Evolutionary conservation across 208 protist species (phyloP).

Genomic region (Vickermania spadyakhi): DNA sequence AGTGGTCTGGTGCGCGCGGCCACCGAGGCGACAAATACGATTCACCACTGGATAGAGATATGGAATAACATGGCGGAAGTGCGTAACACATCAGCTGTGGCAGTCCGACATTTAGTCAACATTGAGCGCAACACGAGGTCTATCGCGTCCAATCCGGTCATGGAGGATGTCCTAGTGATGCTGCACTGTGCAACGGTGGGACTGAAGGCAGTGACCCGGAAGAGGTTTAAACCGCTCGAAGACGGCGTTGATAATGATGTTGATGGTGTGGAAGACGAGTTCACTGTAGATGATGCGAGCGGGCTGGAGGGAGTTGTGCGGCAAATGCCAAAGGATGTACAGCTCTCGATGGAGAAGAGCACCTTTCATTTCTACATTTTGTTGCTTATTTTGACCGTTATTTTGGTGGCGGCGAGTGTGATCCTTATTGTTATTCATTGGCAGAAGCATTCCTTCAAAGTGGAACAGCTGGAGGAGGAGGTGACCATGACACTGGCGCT

Average conservation of each 20-base stretch:
- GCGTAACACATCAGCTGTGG: not conserved
- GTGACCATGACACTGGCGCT: not conserved
- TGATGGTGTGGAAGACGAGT: not conserved
- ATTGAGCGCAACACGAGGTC: not conserved
- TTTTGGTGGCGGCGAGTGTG: not conserved
- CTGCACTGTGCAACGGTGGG: not conserved
- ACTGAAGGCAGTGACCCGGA: not conserved
- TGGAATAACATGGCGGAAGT: not conserved
- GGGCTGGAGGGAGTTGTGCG: not conserved
- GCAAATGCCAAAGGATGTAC: not conserved
- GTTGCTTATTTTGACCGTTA: not conserved
- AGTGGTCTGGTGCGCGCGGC: not conserved
- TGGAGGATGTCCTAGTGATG: not conserved
- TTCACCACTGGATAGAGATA: not conserved
- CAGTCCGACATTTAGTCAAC: not conserved
- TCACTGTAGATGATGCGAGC: not conserved
- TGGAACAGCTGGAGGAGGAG: not conserved
- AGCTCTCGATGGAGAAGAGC: not conserved
- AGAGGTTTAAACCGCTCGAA: not conserved
- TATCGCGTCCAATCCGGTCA: not conserved
- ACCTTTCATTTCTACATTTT: not conserved
- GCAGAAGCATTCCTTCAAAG: not conserved
- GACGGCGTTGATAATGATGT: not conserved
- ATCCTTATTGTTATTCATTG: not conserved
- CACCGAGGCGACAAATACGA: not conserved